Conservation (phyloP, 208 protist species). For the Zelonia costaricensis region DNA sequence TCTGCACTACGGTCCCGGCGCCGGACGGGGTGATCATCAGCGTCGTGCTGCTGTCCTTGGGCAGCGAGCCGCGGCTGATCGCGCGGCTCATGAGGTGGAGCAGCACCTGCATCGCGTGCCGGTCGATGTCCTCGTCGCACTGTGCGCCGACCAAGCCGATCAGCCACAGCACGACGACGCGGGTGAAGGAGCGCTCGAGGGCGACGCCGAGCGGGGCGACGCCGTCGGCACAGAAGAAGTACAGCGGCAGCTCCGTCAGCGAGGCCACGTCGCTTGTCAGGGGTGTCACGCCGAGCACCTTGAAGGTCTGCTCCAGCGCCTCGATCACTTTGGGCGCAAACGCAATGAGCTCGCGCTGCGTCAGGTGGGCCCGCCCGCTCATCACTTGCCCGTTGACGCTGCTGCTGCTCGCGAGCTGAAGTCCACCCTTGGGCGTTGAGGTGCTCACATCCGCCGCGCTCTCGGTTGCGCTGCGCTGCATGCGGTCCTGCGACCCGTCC, state of each 20-base stretch:
- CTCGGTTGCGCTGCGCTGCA: background rate
- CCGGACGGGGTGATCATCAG: conserved; percentile 17
- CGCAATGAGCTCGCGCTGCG: conserved; percentile 33
- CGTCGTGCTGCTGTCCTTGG: conserved; percentile 31
- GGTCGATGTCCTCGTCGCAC: conserved; percentile 70
- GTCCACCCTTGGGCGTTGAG: no score
- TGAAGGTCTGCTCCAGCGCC: conserved; percentile 61
- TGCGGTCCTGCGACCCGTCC: background rate
- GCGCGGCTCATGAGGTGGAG: conserved; percentile 45
- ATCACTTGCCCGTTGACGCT: background rate
- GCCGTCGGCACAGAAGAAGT: conserved; percentile 39
- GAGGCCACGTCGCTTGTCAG: conserved; percentile 60
- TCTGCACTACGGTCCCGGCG: conserved; percentile 19
- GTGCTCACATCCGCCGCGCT: no score
- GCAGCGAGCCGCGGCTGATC: conserved; percentile 33
- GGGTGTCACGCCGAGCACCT: conserved; percentile 42
- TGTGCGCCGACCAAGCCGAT: conserved; percentile 41
- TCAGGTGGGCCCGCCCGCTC: conserved; percentile 21
- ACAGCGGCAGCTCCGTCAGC: conserved; percentile 66
- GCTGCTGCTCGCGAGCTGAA: background rate
- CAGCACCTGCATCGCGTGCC: conserved; percentile 65
- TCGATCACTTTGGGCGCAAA: conserved; percentile 36
- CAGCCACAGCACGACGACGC: conserved; percentile 60
- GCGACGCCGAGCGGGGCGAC: conserved; percentile 8
- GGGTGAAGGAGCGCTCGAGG: conserved; percentile 45